Base-by-base conservation (phyloP, 306 rosid genomes). In the Gynostemma pentaphyllum region DNA sequence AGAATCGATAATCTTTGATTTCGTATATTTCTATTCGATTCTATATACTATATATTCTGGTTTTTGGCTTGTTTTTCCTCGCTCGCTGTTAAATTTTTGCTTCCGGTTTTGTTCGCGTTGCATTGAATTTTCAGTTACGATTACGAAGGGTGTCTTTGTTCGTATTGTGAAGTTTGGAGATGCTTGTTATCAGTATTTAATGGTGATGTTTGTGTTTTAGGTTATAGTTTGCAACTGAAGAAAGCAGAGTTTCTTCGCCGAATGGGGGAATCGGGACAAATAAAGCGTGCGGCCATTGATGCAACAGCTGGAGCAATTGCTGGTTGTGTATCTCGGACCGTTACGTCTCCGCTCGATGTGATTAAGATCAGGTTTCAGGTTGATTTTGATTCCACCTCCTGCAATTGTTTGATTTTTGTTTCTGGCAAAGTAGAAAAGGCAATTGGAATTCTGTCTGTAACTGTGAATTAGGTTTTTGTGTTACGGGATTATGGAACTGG, bases 341-440 rank as follows among this genome's bases (percentile, higher is more conserved):
- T 92, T 7, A 92, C 98, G 32, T 88, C 96, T 14, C 98, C 96
- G 29, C 95, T 88, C 55, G 98, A 92, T 61, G 98, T 92, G 66
- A 92, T 92, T 67, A 92, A 92, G 83, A 92, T 92, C 81, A 80
- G 96, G 72, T 92, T 92, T 61, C 98, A 92, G 90, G 98, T 88
- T 12, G 21, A 40, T 53, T 53, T 36, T 40, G 48, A 46, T 26
- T 13, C 32, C 36, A 67, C 49, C 36, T 4, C 13, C 50, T 61
- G 49, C 50, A 40, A 23, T 61, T 59, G 65, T 47, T 15, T 71
- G 45, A 9, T 18, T 32, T 56, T 6, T 56, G 9, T n/a, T n/a
- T n/a, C n/a, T n/a, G 62, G 62, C 11, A 21, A 34, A 56, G 8
- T 34, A 56, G 6, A 54, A 53, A 7, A 29, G 61, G 29, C 39